Conservation (phyloP, 106 monocot species). For the Narthecium ossifragum region DNA sequence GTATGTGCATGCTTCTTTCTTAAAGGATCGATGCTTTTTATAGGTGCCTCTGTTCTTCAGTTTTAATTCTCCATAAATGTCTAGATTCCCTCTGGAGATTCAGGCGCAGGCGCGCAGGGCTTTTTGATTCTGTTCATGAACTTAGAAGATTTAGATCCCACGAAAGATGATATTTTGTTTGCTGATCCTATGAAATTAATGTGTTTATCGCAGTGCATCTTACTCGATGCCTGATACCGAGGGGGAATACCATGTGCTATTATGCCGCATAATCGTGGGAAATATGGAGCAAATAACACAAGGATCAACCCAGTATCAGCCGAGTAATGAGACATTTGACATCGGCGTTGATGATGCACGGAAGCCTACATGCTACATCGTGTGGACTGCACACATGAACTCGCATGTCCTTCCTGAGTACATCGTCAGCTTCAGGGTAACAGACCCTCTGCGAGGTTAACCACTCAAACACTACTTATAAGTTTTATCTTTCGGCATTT, state of each 20-base stretch:
- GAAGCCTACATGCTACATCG: slow-evolving; percentile 53
- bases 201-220: slow-evolving; percentile 44
- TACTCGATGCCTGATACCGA: slow-evolving; percentile 57
- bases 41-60: not conserved
- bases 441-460: too few species aligned
- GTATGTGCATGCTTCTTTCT: slow-evolving; percentile 38
- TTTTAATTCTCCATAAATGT: not conserved
- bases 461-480: too few species aligned
- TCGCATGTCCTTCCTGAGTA: slow-evolving; percentile 57
- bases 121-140: not conserved
- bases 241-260: slow-evolving; percentile 45
- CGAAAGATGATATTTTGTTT: slow-evolving; percentile 2
- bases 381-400: slow-evolving; percentile 49
- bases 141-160: not conserved
- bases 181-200: too few species aligned
- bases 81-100: not conserved
- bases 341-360: slow-evolving; percentile 60
- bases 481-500: too few species aligned
- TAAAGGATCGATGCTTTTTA: slow-evolving; percentile 4
- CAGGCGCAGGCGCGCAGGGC: not conserved
- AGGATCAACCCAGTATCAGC: slow-evolving; percentile 52
- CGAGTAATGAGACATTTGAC: slow-evolving; percentile 56
- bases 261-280: slow-evolving; percentile 76
- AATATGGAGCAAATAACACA: slow-evolving; percentile 48
- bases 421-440: slow-evolving; percentile 44